These are phyloP conservation scores for Glycine soja DNA, from an alignment of 306 rosid species.

Conservation along the genomic window DNA sequence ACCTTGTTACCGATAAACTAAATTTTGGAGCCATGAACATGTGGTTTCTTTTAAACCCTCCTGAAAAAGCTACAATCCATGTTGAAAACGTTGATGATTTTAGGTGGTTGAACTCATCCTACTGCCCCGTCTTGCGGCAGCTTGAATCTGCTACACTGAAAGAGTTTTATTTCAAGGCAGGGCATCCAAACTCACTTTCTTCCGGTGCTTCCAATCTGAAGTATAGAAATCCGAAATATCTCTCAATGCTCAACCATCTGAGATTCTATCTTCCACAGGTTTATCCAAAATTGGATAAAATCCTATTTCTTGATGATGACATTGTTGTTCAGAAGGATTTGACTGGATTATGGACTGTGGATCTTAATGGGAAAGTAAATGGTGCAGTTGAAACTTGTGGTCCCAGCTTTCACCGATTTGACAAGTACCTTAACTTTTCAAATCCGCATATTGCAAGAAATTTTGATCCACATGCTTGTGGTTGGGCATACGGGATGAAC, in stretches of 20 bases:
- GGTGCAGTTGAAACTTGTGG: constrained; percentile 99
- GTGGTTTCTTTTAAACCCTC: constrained; percentile 99
- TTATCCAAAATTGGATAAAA: constrained; percentile 89
- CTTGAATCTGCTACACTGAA: constrained; percentile 94
- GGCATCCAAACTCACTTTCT: constrained; percentile 74
- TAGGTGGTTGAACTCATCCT: constrained; percentile 95
- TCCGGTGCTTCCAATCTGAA: constrained; percentile 88
- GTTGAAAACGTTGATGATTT: constrained; percentile 95
- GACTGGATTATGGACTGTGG: constrained; percentile 78
- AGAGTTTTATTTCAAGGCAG: constrained; percentile 93
- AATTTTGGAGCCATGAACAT: constrained; percentile 97
- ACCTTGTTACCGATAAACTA: constrained; percentile 91
- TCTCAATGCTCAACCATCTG: constrained; percentile 96
- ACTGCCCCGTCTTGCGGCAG: constrained; percentile 95
- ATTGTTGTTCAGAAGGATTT: constrained; percentile 97
- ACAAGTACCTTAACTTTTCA: constrained; percentile 93
- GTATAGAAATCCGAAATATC: constrained; percentile 97
- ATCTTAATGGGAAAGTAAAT: constrained; percentile 89
- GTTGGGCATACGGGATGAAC: constrained; percentile 99
- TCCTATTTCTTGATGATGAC: constrained; percentile 95
- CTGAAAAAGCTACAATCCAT: constrained; percentile 87
- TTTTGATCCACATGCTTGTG: constrained; percentile 93
- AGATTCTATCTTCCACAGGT: constrained; percentile 97
- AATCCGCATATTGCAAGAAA: constrained; percentile 86
- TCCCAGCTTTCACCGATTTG: constrained; percentile 89